Percentiles rank a stretch among this genome's conserved stretches.
These are phyloP conservation scores for Cladophialophora psammophila DNA, from an alignment of 2,329 filamentous ascomycete genomes.

Conservation along the genomic window DNA sequence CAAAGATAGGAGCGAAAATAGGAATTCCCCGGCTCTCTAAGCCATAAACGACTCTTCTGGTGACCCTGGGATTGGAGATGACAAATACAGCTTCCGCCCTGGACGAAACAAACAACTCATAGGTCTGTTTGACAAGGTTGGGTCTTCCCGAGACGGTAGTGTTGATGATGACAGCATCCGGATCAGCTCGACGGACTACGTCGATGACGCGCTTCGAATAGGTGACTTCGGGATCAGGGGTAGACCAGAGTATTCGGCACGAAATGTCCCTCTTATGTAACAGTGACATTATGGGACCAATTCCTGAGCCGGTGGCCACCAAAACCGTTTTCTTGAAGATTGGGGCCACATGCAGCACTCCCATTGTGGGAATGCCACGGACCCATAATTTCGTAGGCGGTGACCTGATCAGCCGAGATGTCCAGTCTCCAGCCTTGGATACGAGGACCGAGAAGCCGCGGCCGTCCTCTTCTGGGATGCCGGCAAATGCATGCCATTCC, in stretches of 20 bases:
- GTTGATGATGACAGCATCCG: conserved; percentile 71
- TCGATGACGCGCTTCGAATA: conserved; percentile 67
- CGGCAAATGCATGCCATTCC: conserved; percentile 80
- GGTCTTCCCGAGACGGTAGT: conserved; percentile 66
- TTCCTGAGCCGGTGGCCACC: conserved; percentile 75
- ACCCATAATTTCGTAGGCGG: conserved; percentile 71
- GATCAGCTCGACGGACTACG: conserved; percentile 64
- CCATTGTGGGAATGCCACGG: conserved; percentile 70
- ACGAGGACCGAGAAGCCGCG: conserved; percentile 72
- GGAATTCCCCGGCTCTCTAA: conserved; percentile 71
- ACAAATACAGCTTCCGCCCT: conserved; percentile 73
- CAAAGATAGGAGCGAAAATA: conserved; percentile 78
- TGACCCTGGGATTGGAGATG: conserved; percentile 73
- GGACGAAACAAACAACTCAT: conserved; percentile 56
- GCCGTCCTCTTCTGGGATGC: conserved; percentile 67
- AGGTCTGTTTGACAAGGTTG: conserved; percentile 66
- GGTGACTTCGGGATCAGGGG: conserved; percentile 66
- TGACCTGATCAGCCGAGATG: conserved; percentile 66
- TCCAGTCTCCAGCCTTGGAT: conserved; percentile 80
- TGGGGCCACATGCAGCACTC: conserved; percentile 71
- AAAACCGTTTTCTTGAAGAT: conserved; percentile 72
- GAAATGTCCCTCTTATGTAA: conserved; percentile 57
- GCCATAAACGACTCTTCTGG: conserved; percentile 71
- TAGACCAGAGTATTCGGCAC: conserved; percentile 72
- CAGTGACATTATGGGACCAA: conserved; percentile 72